phyloP scores from a whole-genome alignment of 306 rosid species.

The Gastrolobium bilobum region DNA sequence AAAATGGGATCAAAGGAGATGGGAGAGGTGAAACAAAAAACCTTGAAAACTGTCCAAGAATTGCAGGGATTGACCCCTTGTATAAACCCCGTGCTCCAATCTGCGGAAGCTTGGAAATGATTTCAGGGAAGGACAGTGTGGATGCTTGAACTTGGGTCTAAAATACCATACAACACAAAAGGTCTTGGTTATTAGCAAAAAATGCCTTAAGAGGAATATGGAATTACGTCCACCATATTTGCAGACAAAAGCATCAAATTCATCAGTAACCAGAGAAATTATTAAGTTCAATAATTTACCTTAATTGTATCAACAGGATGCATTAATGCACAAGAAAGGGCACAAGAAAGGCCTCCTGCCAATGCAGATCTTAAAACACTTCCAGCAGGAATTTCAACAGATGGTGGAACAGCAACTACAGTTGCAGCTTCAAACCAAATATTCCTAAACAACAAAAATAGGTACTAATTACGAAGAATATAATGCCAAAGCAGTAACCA shows the following conservation, averaged over 20 bases:
- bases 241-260: constrained; percentile 27
- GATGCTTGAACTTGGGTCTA: constrained; percentile 99
- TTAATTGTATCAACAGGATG: constrained; percentile 94
- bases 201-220: constrained; percentile 32
- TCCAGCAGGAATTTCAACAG: constrained; percentile 92
- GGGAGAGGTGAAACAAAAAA: constrained; percentile 48
- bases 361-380: constrained; percentile 96
- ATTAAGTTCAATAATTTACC: no score
- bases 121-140: constrained; percentile 86
- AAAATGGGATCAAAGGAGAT: constrained; percentile 9
- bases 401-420: constrained; percentile 96
- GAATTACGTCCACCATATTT: constrained; percentile 21
- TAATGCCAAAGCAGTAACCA: no score
- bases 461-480: constrained; percentile 36
- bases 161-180: constrained; percentile 48
- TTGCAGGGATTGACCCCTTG: constrained; percentile 97
- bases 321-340: constrained; percentile 90
- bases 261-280: no score
- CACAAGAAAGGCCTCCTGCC: constrained; percentile 99
- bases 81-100: constrained; percentile 88
- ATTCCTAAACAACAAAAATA: constrained; percentile 70
- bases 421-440: constrained; percentile 99
- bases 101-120: constrained; percentile 95
- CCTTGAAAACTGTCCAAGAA: constrained; percentile 99
- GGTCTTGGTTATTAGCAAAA: no score